These are phyloP conservation scores for Apocynum venetum DNA, from an alignment of 257 asterid species.

Conservation along the genomic window DNA sequence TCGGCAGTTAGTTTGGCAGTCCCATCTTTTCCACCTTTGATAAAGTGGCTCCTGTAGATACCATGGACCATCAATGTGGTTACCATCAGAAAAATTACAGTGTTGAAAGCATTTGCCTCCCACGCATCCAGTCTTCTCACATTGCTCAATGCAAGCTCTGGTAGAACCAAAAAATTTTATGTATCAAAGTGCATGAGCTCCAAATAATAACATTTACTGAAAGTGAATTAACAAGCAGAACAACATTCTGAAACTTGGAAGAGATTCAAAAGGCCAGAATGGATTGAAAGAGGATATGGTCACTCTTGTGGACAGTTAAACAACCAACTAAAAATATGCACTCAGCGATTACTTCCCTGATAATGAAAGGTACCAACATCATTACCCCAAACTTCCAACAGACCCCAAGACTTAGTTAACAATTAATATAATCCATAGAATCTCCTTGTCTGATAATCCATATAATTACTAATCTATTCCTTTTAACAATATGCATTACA, in stretches of 20 bases:
- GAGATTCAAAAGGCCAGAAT: background rate
- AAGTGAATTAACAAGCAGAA: background rate
- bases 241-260: background rate
- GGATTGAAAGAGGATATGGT: background rate
- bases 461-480: background rate
- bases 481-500: background rate
- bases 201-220: background rate
- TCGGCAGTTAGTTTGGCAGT: slow-evolving; percentile 71
- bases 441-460: background rate
- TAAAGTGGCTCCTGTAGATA: slow-evolving; percentile 90
- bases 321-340: background rate
- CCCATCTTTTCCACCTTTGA: slow-evolving; percentile 83
- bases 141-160: slow-evolving; percentile 65
- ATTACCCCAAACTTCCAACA: slow-evolving; percentile 2
- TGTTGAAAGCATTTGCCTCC: slow-evolving; percentile 74
- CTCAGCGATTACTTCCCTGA: background rate
- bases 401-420: background rate
- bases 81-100: slow-evolving; percentile 66
- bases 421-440: background rate
- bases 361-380: slow-evolving; percentile 11
- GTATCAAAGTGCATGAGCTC: slow-evolving; percentile 15
- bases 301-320: background rate
- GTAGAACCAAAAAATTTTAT: slow-evolving; percentile 26
- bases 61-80: slow-evolving; percentile 69
- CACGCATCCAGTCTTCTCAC: slow-evolving; percentile 87